These are phyloP conservation scores for Pseudocercospora fuligena DNA, from an alignment of 2,329 filamentous ascomycete species.

Conservation along the genomic window DNA sequence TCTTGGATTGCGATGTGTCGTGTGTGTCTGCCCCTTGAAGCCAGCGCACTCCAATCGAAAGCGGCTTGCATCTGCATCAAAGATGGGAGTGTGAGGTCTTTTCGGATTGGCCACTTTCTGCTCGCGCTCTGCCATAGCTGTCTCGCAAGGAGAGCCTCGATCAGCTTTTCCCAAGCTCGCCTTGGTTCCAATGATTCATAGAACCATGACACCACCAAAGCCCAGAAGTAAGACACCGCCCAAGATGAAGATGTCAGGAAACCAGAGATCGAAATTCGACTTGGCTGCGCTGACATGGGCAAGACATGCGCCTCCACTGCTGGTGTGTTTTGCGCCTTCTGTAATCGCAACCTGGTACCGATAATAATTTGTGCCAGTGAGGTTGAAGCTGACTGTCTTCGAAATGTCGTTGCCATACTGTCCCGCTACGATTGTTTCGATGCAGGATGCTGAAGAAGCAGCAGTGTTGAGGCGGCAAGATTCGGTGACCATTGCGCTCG, in stretches of 20 bases:
- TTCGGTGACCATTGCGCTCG: conserved; percentile 32
- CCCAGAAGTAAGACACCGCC: not conserved
- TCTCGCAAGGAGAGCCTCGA: not conserved
- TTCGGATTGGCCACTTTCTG: not conserved
- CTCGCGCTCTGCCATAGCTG: too few species aligned
- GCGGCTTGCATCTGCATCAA: not conserved
- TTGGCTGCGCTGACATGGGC: conserved; percentile 16
- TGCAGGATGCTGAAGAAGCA: conserved; percentile 26
- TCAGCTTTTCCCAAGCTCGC: not conserved
- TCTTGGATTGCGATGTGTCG: not conserved
- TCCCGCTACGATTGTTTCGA: conserved; percentile 26
- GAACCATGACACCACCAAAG: not conserved
- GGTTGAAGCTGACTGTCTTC: conserved; percentile 30
- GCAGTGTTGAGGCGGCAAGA: conserved; percentile 27
- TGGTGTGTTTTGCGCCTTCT: conserved; percentile 26
- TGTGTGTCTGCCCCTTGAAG: not conserved
- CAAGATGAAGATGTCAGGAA: not conserved
- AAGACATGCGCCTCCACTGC: conserved; percentile 25
- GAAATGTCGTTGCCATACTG: conserved; percentile 25
- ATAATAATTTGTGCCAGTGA: conserved; percentile 30
- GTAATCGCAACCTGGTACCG: conserved; percentile 30
- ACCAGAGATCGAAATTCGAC: not conserved
- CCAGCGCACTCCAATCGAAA: not conserved
- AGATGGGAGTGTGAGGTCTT: too few species aligned
- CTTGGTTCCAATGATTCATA: not conserved